A percentile compares a stretch with the other conserved stretches of the same genome.
These are phyloP conservation scores for Naganishia onofrii DNA, from an alignment of 768 basidiomycete species.

Conservation along the genomic window DNA sequence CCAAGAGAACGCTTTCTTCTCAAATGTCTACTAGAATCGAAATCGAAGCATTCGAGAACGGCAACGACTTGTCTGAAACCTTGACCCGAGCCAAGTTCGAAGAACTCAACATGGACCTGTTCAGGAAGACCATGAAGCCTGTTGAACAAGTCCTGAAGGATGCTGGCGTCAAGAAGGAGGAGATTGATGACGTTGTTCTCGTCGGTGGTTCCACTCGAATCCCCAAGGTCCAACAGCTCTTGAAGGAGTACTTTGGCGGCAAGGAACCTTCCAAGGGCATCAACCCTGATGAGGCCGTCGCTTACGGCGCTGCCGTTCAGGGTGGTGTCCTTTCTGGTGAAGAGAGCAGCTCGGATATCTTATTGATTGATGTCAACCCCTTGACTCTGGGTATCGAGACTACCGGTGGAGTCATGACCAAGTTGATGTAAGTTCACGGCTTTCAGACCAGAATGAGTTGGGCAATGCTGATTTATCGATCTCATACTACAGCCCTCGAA, in stretches of 20 bases:
- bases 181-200: constrained; percentile 91
- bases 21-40: constrained; percentile 90
- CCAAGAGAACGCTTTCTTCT: constrained; percentile 85
- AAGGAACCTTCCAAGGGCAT: constrained; percentile 99
- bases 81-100: constrained; percentile 98
- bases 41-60: constrained; percentile 92
- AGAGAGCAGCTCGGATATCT: constrained; percentile 79
- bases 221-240: constrained; percentile 92
- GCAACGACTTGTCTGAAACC: constrained; percentile 94
- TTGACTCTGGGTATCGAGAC: constrained; percentile 73
- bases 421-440: constrained; percentile 62
- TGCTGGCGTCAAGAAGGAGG: constrained; percentile 95
- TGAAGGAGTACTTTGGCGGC: constrained; percentile 97
- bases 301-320: constrained; percentile 98
- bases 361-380: constrained; percentile 91
- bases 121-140: constrained; percentile 99
- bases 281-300: constrained; percentile 98
- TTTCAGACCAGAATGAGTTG: neutral
- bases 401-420: constrained; percentile 97
- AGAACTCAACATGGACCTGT: constrained; percentile 96
- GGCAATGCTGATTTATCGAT: constrained; percentile 6
- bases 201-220: constrained; percentile 99
- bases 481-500: constrained; percentile 35
- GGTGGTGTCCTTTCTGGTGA: constrained; percentile 96
- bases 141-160: constrained; percentile 99